phyloP scores from a whole-genome alignment of 352 stramenopile genomes.

The Globisporangium alternatum region DNA sequence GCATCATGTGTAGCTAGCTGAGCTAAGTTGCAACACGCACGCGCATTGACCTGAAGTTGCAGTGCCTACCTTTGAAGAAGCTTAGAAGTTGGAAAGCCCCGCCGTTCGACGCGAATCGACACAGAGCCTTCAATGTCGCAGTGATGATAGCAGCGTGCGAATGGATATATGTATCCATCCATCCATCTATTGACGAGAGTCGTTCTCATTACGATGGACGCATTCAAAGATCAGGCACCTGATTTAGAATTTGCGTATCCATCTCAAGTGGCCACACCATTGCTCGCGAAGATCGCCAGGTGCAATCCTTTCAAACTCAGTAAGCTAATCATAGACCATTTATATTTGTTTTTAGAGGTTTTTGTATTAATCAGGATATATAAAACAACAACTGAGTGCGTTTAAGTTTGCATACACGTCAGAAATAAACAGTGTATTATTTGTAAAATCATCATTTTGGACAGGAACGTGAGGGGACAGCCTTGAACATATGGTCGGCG shows the following conservation, averaged over 20 bases:
- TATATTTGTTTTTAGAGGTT: neutral
- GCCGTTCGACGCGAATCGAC: too few species aligned
- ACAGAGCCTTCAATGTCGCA: too few species aligned
- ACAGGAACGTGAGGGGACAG: neutral
- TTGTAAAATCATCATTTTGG: neutral
- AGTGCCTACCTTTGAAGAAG: too few species aligned
- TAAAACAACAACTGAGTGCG: neutral
- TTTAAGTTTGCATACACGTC: too few species aligned
- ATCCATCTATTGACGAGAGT: too few species aligned
- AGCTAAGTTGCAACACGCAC: too few species aligned
- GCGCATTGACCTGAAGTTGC: too few species aligned
- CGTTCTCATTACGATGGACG: too few species aligned
- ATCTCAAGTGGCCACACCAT: neutral
- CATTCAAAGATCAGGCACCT: neutral
- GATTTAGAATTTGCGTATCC: neutral
- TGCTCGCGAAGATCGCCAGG: constrained; percentile 2
- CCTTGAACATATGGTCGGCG: neutral
- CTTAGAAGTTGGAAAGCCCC: too few species aligned
- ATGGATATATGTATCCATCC: too few species aligned
- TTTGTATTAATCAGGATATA: neutral
- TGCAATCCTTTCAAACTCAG: neutral
- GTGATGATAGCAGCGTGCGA: too few species aligned
- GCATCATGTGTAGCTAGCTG: too few species aligned
- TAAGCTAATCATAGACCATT: neutral
- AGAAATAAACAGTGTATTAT: neutral